Evolutionary conservation across 768 basidiomycete genomes (phyloP).

Genomic region (Lentinula aciculospora): DNA sequence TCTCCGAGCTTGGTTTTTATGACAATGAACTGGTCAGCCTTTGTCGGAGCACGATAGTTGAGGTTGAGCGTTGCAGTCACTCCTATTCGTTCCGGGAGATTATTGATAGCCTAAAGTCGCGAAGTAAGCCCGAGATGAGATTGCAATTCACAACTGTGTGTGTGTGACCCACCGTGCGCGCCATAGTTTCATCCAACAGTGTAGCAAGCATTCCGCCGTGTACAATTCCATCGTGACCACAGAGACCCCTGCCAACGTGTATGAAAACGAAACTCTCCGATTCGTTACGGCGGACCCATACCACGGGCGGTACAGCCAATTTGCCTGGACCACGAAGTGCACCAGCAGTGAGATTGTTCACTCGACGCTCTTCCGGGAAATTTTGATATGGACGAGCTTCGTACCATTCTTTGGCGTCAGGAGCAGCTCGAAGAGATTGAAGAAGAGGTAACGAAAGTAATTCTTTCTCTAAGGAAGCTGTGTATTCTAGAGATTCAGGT

Average conservation of each 20-base stretch:
- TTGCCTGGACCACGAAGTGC: conserved; percentile 84
- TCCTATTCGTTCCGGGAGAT: conserved; percentile 84
- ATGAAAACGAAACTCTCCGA: conserved; percentile 64
- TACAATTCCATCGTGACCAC: conserved; percentile 91
- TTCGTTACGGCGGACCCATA: conserved; percentile 72
- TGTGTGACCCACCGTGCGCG: conserved; percentile 59
- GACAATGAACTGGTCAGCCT: conserved; percentile 90
- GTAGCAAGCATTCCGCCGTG: conserved; percentile 93
- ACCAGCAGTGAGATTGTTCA: conserved; percentile 82
- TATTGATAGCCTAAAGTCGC: conserved; percentile 63
- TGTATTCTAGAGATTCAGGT: conserved; percentile 51
- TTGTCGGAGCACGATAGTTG: conserved; percentile 82
- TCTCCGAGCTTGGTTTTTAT: conserved; percentile 65
- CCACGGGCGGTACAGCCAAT: conserved; percentile 74
- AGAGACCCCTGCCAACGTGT: conserved; percentile 82
- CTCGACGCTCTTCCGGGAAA: conserved; percentile 66
- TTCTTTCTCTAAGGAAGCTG: conserved; percentile 55
- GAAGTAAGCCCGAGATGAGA: conserved; percentile 2
- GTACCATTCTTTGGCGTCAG: conserved; percentile 62
- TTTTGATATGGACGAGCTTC: conserved; percentile 69
- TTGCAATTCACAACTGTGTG: background rate
- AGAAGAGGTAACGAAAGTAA: conserved; percentile 66
- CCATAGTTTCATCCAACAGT: conserved; percentile 79
- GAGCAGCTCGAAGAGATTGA: conserved; percentile 36
- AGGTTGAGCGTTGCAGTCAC: conserved; percentile 85